Base-by-base conservation (phyloP, 176 grass and related monocot species). In the Rhipidocladum racemiflorum region DNA sequence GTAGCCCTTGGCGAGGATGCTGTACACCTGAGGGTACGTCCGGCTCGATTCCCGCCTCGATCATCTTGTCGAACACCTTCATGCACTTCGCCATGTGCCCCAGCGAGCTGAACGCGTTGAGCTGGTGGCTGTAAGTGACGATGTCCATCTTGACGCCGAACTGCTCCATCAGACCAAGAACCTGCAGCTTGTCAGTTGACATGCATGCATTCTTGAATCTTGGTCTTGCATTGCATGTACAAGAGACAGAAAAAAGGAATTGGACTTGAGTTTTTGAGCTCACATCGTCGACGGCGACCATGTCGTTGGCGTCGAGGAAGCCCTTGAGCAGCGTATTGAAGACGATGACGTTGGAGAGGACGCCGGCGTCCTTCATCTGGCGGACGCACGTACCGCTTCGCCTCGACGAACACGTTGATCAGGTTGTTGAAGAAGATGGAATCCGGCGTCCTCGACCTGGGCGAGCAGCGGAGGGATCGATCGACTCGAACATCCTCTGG, bases 321-420 rank as follows among this genome's bases (percentile, higher is more conserved):
- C 90, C 96, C 51, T 95, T 98, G n/a, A 98, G 86, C 27, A 98
- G 85, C 20, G 92, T 93, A 59, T 98, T 98, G 85, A 95, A 98
- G 73, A 95, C 83, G 55, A 95, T 84, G 42, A 88, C 81, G 46
- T 95, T 98, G 30, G 96, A 92, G 35, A 70, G 76, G 32, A 84
- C 78, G 61, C 92, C 87, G 4, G 87, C 70, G 45, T 86, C 88
- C 69, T 84, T 98, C 96, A 95, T 98, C 72, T 89, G 86, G 4
- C 80, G 87, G 50, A 98, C 85, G 51, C 95, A 98, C 24, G n/a
- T n/a, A n/a, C 40, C 90, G 72, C 62, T 77, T 85, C 5, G 90
- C 95, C 88, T 95, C 95, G 17, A 86, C 90, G 89, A 93, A 91
- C 15, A 90, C 85, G 84, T 98, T 98, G 66, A 98, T 98, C 42